Evolutionary conservation across 2,329 filamentous ascomycete genomes (phyloP).

Genomic region (Penicillium sp.): DNA sequence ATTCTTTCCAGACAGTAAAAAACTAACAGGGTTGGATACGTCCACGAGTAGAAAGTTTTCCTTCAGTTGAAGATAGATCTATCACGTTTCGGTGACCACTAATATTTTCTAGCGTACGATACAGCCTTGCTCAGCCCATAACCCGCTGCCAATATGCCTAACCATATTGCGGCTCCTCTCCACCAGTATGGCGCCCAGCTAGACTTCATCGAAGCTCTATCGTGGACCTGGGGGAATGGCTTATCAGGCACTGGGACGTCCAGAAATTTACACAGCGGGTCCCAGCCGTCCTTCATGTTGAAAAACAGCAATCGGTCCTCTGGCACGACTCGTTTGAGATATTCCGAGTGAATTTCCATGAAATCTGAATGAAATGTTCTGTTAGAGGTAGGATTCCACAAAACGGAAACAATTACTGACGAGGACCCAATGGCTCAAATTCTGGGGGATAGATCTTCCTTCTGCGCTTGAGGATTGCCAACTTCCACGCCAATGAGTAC

Average conservation of each 20-base stretch:
- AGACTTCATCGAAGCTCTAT: conserved; percentile 15
- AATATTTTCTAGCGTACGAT: neutral
- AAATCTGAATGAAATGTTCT: neutral
- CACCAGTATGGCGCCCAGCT: conserved; percentile 8
- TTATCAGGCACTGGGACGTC: conserved; percentile 40
- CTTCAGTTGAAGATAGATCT: neutral
- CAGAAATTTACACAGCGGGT: conserved; percentile 48
- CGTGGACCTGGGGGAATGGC: conserved; percentile 41
- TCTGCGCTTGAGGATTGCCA: conserved; percentile 1
- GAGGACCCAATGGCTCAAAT: conserved; percentile 6
- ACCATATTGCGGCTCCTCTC: conserved; percentile 6
- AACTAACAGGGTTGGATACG: neutral
- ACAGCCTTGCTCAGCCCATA: conserved; percentile 5
- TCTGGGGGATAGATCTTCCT: conserved; percentile 11
- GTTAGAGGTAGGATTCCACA: neutral
- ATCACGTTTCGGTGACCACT: neutral
- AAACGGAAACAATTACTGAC: neutral
- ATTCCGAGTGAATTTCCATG: conserved; percentile 14
- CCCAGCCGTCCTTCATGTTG: conserved; percentile 45
- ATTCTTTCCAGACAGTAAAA: too few relatives aligned
- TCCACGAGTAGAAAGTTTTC: neutral
- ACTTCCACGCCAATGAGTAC: conserved; percentile 4
- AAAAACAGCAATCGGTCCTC: conserved; percentile 15
- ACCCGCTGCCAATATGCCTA: neutral
- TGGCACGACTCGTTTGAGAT: conserved; percentile 12